Conservation (phyloP, 208 protist species). For the Crithidia brevicula region DNA sequence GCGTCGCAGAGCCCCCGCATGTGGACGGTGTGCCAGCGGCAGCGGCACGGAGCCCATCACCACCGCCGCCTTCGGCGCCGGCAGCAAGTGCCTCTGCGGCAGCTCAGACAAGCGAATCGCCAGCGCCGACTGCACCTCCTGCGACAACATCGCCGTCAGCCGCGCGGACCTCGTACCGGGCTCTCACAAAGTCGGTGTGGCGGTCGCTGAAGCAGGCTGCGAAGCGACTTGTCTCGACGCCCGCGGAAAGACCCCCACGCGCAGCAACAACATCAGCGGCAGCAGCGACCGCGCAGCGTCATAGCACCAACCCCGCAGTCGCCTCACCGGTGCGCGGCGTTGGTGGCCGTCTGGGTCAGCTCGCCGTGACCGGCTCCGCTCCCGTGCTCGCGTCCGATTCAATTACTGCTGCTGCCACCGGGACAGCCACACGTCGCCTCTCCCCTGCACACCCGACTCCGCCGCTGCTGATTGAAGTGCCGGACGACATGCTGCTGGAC, state of each 20-base stretch:
- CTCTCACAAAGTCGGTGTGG: slow-evolving; percentile 30
- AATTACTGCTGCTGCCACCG: neutral
- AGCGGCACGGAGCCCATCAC: neutral
- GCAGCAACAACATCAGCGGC: neutral
- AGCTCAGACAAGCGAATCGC: neutral
- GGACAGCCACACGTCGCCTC: neutral
- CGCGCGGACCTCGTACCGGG: slow-evolving; percentile 11
- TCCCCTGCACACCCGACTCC: slow-evolving; percentile 9
- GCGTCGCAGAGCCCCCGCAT: neutral
- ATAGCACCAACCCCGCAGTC: neutral
- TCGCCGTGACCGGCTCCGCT: neutral
- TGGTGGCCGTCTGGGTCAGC: neutral
- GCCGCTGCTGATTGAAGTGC: slow-evolving; percentile 32
- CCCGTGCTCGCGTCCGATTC: neutral
- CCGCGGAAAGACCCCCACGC: neutral
- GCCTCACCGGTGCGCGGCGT: neutral
- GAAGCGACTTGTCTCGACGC: slow-evolving; percentile 9
- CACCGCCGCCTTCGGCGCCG: neutral
- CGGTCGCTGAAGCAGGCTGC: slow-evolving; percentile 29
- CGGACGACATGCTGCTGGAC: slow-evolving; percentile 29
- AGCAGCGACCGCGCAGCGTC: neutral
- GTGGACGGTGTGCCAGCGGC: neutral
- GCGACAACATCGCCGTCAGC: neutral
- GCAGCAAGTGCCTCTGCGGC: neutral
- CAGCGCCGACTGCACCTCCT: neutral